These are phyloP conservation scores for Anthoceros angustus DNA, from an alignment of 225 moss, liverwort and hornwort species.

Conservation along the genomic window DNA sequence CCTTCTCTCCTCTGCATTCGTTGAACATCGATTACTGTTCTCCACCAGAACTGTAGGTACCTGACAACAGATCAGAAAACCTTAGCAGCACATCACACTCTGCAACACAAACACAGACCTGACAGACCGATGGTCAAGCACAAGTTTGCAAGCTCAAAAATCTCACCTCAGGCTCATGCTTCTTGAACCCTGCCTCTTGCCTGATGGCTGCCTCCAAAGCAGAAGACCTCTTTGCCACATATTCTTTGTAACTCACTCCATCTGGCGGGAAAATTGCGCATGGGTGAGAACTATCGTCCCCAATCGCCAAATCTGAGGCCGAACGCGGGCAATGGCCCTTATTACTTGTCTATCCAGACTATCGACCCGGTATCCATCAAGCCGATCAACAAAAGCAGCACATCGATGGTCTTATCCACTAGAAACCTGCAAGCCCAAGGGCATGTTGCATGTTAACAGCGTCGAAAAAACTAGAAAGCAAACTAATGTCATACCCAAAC, in stretches of 20 bases:
- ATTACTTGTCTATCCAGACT: conserved; percentile 94
- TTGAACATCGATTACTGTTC: conserved; percentile 82
- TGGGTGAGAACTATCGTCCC: conserved; percentile 70
- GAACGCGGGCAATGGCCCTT: conserved; percentile 67
- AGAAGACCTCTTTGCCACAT: conserved; percentile 60
- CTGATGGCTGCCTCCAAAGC: conserved; percentile 75
- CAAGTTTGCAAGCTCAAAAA: conserved; percentile 6
- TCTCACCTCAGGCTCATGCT: conserved; percentile 27
- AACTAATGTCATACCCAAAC: too few species aligned
- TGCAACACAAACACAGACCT: not conserved
- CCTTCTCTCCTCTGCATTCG: conserved; percentile 79
- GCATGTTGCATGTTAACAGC: too few species aligned
- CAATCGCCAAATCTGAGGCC: conserved; percentile 80
- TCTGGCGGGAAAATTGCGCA: conserved; percentile 90
- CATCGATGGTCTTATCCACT: conserved; percentile 88
- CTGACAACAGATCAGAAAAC: conserved; percentile 16
- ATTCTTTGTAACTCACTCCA: conserved; percentile 67
- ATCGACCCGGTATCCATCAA: conserved; percentile 96
- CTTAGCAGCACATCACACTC: too few species aligned
- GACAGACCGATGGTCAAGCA: not conserved
- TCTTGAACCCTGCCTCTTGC: conserved; percentile 77
- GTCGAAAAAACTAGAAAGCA: not conserved
- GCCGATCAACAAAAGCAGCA: conserved; percentile 74
- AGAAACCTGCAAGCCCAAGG: conserved; percentile 47
- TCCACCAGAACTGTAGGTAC: conserved; percentile 71